phyloP scores from a whole-genome alignment of 495 filamentous ascomycete species.

The Tricharina praecox region DNA sequence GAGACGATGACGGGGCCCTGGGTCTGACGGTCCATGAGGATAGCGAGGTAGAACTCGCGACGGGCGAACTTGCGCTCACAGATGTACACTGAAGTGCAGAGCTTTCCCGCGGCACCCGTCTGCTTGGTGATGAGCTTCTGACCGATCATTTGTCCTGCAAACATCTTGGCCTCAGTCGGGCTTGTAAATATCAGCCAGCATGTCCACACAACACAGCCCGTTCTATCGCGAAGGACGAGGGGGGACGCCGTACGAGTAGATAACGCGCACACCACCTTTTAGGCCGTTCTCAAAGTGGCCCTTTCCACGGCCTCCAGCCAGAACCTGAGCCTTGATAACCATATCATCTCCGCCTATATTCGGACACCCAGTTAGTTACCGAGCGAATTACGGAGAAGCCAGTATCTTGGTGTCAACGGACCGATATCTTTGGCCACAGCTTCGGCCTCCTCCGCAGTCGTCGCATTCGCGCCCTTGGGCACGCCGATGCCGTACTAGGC shows the following conservation, averaged over 20 bases:
- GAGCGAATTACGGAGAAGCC: background rate
- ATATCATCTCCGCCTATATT: slow-evolving; percentile 67
- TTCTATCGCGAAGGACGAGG: slow-evolving; percentile 5
- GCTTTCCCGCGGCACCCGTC: slow-evolving; percentile 75
- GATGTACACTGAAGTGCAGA: slow-evolving; percentile 94
- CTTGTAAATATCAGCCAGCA: slow-evolving; percentile 27
- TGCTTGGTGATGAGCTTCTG: slow-evolving; percentile 99
- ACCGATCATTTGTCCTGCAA: slow-evolving; percentile 97
- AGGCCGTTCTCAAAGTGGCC: slow-evolving; percentile 94
- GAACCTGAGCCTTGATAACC: slow-evolving; percentile 98
- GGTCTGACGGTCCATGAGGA: slow-evolving; percentile 87
- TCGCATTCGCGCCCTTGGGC: slow-evolving; percentile 72
- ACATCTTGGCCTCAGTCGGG: slow-evolving; percentile 81
- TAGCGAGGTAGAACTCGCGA: slow-evolving; percentile 94
- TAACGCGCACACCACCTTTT: slow-evolving; percentile 94
- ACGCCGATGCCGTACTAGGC: slow-evolving; percentile 82
- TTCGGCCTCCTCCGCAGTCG: slow-evolving; percentile 73
- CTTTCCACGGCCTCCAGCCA: slow-evolving; percentile 94
- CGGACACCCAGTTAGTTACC: slow-evolving; percentile 7
- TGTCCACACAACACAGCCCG: background rate
- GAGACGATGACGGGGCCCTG: slow-evolving; percentile 92
- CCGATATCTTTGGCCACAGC: slow-evolving; percentile 74
- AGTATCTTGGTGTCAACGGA: slow-evolving; percentile 29
- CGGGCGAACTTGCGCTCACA: slow-evolving; percentile 99
- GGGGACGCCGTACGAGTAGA: slow-evolving; percentile 68